Conservation (phyloP, 176 grass and related monocot genomes). For the Oryza australiensis region DNA sequence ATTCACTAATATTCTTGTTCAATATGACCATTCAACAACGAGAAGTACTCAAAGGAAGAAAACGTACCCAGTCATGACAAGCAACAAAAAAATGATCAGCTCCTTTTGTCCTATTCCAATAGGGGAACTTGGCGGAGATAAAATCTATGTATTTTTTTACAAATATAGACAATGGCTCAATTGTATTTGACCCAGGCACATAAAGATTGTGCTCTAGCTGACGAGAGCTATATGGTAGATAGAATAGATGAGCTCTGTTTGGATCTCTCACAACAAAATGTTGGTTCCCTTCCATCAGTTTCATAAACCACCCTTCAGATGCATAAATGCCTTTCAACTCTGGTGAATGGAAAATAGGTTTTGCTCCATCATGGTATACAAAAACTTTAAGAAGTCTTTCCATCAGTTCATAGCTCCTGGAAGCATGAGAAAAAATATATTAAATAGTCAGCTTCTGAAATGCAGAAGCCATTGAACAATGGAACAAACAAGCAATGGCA, state of each 20-base stretch:
- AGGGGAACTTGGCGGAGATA: constrained; percentile 71
- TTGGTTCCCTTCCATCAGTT: constrained; percentile 72
- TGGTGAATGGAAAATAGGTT: constrained; percentile 82
- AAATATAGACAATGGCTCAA: constrained; percentile 63
- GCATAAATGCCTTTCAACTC: constrained; percentile 85
- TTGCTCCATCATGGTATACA: constrained; percentile 77
- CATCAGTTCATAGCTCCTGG: constrained; percentile 97
- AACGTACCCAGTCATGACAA: constrained; percentile 96
- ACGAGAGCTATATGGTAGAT: constrained; percentile 74
- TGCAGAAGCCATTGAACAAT: not conserved
- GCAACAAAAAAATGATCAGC: constrained; percentile 90
- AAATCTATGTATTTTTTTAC: constrained; percentile 76
- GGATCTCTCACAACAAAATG: constrained; percentile 68
- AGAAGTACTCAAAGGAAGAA: constrained; percentile 14
- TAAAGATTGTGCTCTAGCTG: constrained; percentile 72
- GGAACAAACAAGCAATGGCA: constrained; percentile 1
- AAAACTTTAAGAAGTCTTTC: constrained; percentile 79
- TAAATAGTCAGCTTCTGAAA: constrained; percentile 11
- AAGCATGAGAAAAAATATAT: constrained; percentile 16
- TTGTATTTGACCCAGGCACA: constrained; percentile 75
- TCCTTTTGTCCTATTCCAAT: constrained; percentile 90
- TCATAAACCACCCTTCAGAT: constrained; percentile 98
- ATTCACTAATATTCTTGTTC: not conserved
- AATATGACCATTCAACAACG: not conserved
- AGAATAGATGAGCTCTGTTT: constrained; percentile 74